A percentile compares a stretch with the other conserved stretches of the same genome.
phyloP scores from a whole-genome alignment of 768 basidiomycete genomes.

The Leccinum disarticulatum region DNA sequence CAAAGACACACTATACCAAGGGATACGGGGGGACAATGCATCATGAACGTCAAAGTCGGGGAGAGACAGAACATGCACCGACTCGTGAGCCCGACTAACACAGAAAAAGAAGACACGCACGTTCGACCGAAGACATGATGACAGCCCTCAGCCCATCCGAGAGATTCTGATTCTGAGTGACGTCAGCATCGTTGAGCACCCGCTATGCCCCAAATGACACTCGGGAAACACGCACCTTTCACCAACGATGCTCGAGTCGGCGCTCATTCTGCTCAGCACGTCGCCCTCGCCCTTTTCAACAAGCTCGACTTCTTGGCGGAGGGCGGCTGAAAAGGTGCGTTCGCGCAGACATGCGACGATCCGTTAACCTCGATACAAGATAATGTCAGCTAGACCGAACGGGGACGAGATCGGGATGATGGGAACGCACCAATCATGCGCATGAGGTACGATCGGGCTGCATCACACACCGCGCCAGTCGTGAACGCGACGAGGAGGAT shows the following conservation, averaged over 20 bases:
- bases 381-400: not conserved
- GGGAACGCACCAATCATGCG: constrained; percentile 65
- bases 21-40: no score
- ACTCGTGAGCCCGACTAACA: no score
- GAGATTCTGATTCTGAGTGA: no score
- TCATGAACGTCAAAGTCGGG: no score
- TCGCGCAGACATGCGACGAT: constrained; percentile 88
- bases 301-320: constrained; percentile 89
- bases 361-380: constrained; percentile 55
- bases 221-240: constrained; percentile 58
- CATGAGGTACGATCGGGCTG: constrained; percentile 81
- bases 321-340: constrained; percentile 76
- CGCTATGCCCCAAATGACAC: not conserved
- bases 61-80: no score
- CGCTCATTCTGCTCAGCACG: constrained; percentile 85
- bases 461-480: constrained; percentile 81
- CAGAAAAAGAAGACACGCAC: no score
- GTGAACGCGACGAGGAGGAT: constrained; percentile 76
- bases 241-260: constrained; percentile 91
- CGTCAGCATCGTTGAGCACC: constrained; percentile 28
- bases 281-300: constrained; percentile 94
- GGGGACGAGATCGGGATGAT: not conserved
- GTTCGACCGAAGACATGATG: no score
- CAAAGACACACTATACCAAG: no score
- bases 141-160: no score